Percentiles rank a stretch among this genome's conserved stretches.
Evolutionary conservation across 2,329 filamentous ascomycete genomes (phyloP).

Genomic region (Akanthomyces uredinophilus): DNA sequence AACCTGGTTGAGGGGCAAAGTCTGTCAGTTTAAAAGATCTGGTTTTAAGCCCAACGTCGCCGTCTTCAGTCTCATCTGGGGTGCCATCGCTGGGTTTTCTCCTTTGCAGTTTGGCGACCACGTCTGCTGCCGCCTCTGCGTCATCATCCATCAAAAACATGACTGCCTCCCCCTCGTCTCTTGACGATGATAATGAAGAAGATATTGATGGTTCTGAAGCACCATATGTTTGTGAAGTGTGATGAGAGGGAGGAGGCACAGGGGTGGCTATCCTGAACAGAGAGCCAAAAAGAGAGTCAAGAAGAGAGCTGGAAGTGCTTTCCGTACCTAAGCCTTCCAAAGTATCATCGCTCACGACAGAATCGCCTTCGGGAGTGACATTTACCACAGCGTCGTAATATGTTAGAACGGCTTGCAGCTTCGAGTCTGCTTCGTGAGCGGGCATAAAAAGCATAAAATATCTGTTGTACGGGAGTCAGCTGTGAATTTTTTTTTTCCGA

Average conservation of each 20-base stretch:
- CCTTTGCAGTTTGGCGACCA: conserved; percentile 5
- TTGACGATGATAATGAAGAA: conserved; percentile 4
- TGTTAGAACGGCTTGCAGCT: conserved; percentile 76
- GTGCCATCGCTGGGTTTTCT: conserved; percentile 26
- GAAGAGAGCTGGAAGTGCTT: conserved; percentile 52
- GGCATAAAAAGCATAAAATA: conserved; percentile 92
- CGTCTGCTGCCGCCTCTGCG: not conserved
- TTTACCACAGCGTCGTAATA: conserved; percentile 89
- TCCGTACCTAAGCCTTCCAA: conserved; percentile 91
- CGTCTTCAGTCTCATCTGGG: conserved; percentile 23
- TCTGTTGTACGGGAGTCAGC: conserved; percentile 38
- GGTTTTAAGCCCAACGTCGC: conserved; percentile 27
- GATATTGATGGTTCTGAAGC: not conserved
- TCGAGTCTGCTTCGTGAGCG: conserved; percentile 55
- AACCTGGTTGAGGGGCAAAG: conserved; percentile 84
- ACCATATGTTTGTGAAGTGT: conserved; percentile 19
- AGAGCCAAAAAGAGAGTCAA: conserved; percentile 70
- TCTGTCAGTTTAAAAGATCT: conserved; percentile 48
- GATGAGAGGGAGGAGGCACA: conserved; percentile 27
- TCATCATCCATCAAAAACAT: conserved; percentile 16
- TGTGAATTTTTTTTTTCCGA: not conserved
- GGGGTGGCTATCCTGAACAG: conserved; percentile 62
- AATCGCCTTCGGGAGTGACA: conserved; percentile 90
- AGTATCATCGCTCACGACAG: conserved; percentile 82
- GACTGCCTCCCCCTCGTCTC: conserved; percentile 17